A percentile compares a stretch with the other conserved stretches of the same genome.
These are phyloP conservation scores for Euphorbia corollata DNA, from an alignment of 441 rosid species.

Conservation along the genomic window DNA sequence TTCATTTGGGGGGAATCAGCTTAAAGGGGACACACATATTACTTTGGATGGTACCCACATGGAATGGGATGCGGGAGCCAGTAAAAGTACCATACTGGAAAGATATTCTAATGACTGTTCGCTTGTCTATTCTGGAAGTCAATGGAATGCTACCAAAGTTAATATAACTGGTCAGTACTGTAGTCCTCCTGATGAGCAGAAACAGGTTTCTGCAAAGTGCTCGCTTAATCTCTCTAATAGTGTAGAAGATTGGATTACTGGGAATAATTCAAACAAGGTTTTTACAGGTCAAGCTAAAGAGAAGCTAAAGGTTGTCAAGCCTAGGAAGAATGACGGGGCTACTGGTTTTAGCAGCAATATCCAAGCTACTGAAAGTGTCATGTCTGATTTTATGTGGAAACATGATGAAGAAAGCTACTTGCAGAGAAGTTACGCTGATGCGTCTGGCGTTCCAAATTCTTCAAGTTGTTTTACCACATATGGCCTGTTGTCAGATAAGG, in stretches of 20 bases:
- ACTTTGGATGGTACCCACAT: slow-evolving; percentile 19
- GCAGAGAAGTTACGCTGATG: slow-evolving; percentile 28
- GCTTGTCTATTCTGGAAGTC: slow-evolving; percentile 16
- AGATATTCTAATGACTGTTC: slow-evolving; percentile 16
- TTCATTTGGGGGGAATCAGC: slow-evolving; percentile 11
- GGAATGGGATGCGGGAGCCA: slow-evolving; percentile 19
- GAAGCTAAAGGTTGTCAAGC: slow-evolving; percentile 19
- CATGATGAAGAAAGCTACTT: slow-evolving; percentile 30
- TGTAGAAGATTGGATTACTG: slow-evolving; percentile 16
- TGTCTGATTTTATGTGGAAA: slow-evolving; percentile 35
- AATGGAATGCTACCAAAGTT: slow-evolving; percentile 16
- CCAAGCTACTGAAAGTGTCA: slow-evolving; percentile 25
- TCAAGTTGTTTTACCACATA: slow-evolving; percentile 33
- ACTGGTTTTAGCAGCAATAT: slow-evolving; percentile 25
- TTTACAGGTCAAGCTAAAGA: slow-evolving; percentile 21
- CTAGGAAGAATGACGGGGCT: slow-evolving; percentile 23
- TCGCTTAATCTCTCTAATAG: slow-evolving; percentile 18
- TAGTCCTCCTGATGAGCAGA: slow-evolving; percentile 25
- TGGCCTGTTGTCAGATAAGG: slow-evolving; percentile 37
- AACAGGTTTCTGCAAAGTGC: slow-evolving; percentile 26
- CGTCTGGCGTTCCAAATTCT: slow-evolving; percentile 29
- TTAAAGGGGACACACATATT: slow-evolving; percentile 7
- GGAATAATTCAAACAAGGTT: slow-evolving; percentile 21
- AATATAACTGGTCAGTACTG: slow-evolving; percentile 15
- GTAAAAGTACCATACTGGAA: slow-evolving; percentile 21